phyloP scores from a whole-genome alignment of 2,329 filamentous ascomycete species.

The Beauveria brongniartii region DNA sequence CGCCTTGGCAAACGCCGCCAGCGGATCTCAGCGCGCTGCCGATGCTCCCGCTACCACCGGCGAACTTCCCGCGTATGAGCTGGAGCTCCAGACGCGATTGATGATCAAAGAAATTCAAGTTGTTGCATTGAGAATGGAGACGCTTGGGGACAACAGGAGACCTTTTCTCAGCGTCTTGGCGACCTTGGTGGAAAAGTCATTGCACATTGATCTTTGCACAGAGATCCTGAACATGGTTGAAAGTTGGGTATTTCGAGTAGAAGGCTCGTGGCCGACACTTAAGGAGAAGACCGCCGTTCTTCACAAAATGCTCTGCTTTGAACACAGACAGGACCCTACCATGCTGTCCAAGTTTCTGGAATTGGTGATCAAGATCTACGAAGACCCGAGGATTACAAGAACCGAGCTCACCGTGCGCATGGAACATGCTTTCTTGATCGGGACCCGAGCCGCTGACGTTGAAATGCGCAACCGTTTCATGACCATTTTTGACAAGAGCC shows the following conservation, averaged over 20 bases:
- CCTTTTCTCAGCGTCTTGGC: slow-evolving; percentile 94
- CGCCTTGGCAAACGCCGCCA: slow-evolving; percentile 44
- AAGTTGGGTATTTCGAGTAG: slow-evolving; percentile 90
- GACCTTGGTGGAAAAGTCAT: slow-evolving; percentile 89
- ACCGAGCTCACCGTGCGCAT: slow-evolving; percentile 94
- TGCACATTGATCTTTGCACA: slow-evolving; percentile 76
- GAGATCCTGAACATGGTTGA: slow-evolving; percentile 94
- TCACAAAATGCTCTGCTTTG: slow-evolving; percentile 98
- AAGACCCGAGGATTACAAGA: slow-evolving; percentile 89
- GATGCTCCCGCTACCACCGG: slow-evolving; percentile 45
- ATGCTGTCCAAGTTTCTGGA: slow-evolving; percentile 91
- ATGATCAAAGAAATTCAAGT: slow-evolving; percentile 96
- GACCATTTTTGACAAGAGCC: slow-evolving; percentile 87
- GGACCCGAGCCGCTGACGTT: slow-evolving; percentile 84
- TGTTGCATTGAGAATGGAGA: slow-evolving; percentile 84
- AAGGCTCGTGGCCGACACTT: slow-evolving; percentile 89
- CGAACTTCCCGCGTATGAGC: slow-evolving; percentile 65
- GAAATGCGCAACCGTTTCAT: slow-evolving; percentile 97
- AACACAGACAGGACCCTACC: slow-evolving; percentile 71
- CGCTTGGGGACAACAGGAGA: slow-evolving; percentile 79
- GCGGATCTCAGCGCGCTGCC: slow-evolving; percentile 35
- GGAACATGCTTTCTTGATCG: slow-evolving; percentile 96
- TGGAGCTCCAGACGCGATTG: slow-evolving; percentile 80
- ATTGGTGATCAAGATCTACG: slow-evolving; percentile 94
- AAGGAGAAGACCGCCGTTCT: slow-evolving; percentile 98